Base-by-base conservation (phyloP, 2,329 filamentous ascomycete genomes). In the Apiospora aurea region DNA sequence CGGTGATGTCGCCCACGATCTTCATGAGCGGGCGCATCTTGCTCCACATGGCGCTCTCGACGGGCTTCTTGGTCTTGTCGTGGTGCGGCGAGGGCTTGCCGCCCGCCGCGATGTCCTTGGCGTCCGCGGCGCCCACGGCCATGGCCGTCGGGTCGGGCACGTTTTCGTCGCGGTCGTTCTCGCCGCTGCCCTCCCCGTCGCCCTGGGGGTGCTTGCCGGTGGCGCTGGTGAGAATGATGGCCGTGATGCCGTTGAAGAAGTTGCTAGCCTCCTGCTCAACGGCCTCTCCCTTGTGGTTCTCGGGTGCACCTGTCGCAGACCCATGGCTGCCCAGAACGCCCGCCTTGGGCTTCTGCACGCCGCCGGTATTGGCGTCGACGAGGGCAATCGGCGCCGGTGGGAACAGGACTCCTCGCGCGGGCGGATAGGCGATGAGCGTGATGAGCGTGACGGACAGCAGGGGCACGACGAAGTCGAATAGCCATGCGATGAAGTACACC, bases 231-330 rank as follows among this genome's bases (percentile, higher is more conserved):
- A 96, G 82, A 1, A 93, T 91, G 6, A 96, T 89, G 43, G 90
- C 87, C 11, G 91, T 90, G 70, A 96, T 90, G 46, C 91, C 89
- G 70, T 91, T 92, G 72, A 96, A 91, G 74, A 97, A 92, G 78
- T 94, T 95, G 76, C 89, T 92, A 0, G 94, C 94, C 80, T 97
- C 94, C 73, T 93, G 89, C 79, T 97, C 94, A 0, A 94, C 92
- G 0, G 93, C 93, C 79, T 96, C 94, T 38, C 94, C 94, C 79
- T 94, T 92, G 82, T 94, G 89, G 75, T 94, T 94, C 79, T 97
- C 93, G 0, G 94, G 92, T 0, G 94, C 94, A 1, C 94, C 94
- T 0, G 94, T 97, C 0, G 92, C 87, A 71, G 92, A 94, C 73
- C 94, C 92, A 41, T 91, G 88, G 26, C 92, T 94, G 0, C 92